A percentile compares a stretch with the other conserved stretches of the same genome.
These are phyloP conservation scores for Saccharomyces hybrid DNA, from an alignment of 1,139 yeast species.

Conservation along the genomic window DNA sequence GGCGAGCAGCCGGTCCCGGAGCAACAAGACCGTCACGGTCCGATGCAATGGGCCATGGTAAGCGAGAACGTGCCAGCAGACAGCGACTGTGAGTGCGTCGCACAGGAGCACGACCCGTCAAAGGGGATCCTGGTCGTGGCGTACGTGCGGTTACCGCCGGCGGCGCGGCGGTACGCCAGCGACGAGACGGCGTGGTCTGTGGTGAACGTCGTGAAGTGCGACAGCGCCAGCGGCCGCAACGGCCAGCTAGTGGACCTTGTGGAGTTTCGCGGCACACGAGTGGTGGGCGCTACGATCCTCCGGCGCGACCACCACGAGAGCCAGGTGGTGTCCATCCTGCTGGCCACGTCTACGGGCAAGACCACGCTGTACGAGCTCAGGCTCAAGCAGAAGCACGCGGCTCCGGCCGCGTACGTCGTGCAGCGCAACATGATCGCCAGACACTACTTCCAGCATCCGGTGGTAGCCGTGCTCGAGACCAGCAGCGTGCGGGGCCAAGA, in stretches of 20 bases:
- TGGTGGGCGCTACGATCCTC: background rate
- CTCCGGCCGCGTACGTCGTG: conserved; percentile 2
- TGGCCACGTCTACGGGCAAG: conserved; percentile 20
- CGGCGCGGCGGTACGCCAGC: background rate
- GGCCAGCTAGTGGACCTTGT: background rate
- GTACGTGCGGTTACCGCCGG: background rate
- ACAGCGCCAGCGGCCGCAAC: background rate
- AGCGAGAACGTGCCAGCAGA: background rate
- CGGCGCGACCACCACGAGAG: background rate
- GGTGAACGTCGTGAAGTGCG: background rate
- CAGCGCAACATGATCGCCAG: conserved; percentile 19
- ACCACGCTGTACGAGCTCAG: conserved; percentile 21
- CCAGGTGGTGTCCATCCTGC: background rate
- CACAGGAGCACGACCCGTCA: background rate
- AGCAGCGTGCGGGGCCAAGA: background rate
- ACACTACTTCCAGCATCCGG: conserved; percentile 15
- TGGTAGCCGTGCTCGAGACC: background rate
- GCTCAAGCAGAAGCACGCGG: conserved; percentile 1
- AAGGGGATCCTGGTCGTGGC: background rate
- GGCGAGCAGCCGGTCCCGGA: background rate
- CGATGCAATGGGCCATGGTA: background rate
- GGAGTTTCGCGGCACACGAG: background rate
- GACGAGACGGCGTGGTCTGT: background rate
- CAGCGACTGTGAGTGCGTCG: background rate
- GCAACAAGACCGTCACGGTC: background rate